A percentile compares a stretch with the other conserved stretches of the same genome.
Conservation (phyloP, 2,329 filamentous ascomycete genomes). For the Calonectria fujianensis region DNA sequence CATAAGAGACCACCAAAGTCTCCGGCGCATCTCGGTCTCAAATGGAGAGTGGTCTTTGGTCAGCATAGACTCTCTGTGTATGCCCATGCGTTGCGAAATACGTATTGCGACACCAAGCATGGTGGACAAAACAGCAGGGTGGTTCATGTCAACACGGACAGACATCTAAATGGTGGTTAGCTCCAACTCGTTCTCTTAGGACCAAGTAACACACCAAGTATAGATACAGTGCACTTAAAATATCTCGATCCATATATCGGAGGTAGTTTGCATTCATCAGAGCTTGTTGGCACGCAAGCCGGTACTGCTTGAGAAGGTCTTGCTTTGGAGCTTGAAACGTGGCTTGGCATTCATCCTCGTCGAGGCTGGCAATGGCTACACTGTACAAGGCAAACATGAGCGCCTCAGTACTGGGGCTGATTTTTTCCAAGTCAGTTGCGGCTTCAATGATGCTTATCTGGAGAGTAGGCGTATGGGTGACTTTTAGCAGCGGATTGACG, state of each 20-base stretch:
- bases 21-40: conserved; percentile 76
- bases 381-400: conserved; percentile 74
- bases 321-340: conserved; percentile 65
- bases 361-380: conserved; percentile 64
- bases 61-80: conserved; percentile 68
- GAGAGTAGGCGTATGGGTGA: conserved; percentile 73
- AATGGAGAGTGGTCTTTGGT: conserved; percentile 58
- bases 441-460: conserved; percentile 59
- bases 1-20: conserved; percentile 78
- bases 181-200: not conserved
- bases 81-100: conserved; percentile 74
- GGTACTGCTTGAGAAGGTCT: conserved; percentile 64
- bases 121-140: conserved; percentile 69
- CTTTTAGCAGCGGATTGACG: conserved; percentile 74
- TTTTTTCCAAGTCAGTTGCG: conserved; percentile 27
- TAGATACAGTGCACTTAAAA: conserved; percentile 74
- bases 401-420: conserved; percentile 68
- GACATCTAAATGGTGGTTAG: conserved; percentile 66
- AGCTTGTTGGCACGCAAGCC: conserved; percentile 71
- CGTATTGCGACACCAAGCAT: conserved; percentile 73
- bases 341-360: conserved; percentile 63
- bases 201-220: conserved; percentile 68
- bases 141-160: conserved; percentile 63
- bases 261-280: conserved; percentile 63
- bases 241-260: conserved; percentile 68